Evolutionary conservation across 306 rosid genomes (phyloP).

Genomic region (Prinsepia uniflora): DNA sequence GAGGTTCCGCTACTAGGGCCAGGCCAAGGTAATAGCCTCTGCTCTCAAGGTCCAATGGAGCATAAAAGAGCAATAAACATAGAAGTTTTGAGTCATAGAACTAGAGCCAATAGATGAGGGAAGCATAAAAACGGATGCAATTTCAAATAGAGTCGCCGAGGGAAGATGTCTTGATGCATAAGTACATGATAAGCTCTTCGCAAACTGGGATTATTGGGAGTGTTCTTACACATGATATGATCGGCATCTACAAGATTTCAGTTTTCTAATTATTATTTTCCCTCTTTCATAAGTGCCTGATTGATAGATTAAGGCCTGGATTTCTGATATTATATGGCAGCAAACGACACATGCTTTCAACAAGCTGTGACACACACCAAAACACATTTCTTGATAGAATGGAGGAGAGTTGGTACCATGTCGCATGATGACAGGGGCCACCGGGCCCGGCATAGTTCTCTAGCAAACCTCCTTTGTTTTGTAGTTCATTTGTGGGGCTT

Average conservation of each 20-base stretch:
- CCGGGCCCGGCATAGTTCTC: neutral
- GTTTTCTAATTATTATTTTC: neutral
- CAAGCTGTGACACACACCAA: neutral
- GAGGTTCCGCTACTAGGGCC: neutral
- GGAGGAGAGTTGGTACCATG: neutral
- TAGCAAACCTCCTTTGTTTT: neutral
- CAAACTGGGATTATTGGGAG: neutral
- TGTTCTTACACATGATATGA: neutral
- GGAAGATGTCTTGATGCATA: neutral
- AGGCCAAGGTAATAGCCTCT: neutral
- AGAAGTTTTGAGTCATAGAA: neutral
- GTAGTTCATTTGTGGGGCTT: neutral
- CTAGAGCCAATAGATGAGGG: neutral
- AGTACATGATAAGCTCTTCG: neutral
- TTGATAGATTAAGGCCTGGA: neutral
- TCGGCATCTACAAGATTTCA: neutral
- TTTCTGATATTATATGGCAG: conserved; percentile 14
- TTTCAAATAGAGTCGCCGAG: neutral
- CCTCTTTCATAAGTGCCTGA: neutral
- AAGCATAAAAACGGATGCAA: neutral
- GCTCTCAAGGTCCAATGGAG: neutral
- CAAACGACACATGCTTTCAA: neutral
- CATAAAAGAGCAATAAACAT: neutral
- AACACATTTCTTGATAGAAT: neutral
- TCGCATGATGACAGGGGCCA: neutral